Evolutionary conservation across 148 eudicot genomes (phyloP).

Genomic region (Rheum nobile): DNA sequence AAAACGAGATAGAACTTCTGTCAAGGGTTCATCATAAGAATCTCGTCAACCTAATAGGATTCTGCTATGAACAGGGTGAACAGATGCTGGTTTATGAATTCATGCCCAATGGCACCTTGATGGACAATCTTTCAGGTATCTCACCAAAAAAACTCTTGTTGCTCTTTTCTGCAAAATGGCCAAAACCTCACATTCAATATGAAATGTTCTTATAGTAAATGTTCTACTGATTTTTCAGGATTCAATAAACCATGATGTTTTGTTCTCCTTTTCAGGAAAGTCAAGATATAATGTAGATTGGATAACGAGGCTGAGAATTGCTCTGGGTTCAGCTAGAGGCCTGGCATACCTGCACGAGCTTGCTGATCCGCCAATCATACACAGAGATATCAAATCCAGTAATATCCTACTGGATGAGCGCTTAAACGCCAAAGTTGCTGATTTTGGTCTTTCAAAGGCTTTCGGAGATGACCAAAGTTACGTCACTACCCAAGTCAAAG

Average conservation of each 20-base stretch:
- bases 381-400: conserved; percentile 48
- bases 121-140: conserved; percentile 65
- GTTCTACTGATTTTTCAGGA: not conserved
- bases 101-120: conserved; percentile 68
- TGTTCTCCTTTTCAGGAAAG: conserved; percentile 25
- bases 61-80: conserved; percentile 72
- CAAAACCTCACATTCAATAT: not conserved
- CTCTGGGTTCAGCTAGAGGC: conserved; percentile 58
- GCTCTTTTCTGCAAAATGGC: too few relatives aligned
- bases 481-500: conserved; percentile 68
- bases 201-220: not conserved
- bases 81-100: conserved; percentile 79
- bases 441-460: conserved; percentile 55
- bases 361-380: conserved; percentile 68
- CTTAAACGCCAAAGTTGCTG: conserved; percentile 61
- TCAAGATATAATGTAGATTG: conserved; percentile 44
- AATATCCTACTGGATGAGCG: conserved; percentile 51
- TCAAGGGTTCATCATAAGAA: conserved; percentile 94
- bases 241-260: not conserved
- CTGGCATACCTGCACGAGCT: conserved; percentile 56
- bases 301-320: conserved; percentile 42
- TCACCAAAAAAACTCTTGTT: too few relatives aligned
- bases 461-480: conserved; percentile 41
- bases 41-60: conserved; percentile 71
- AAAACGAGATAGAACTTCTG: conserved; percentile 81